phyloP scores from a whole-genome alignment of 2,329 filamentous ascomycete genomes.

The Trichoderma sp. region DNA sequence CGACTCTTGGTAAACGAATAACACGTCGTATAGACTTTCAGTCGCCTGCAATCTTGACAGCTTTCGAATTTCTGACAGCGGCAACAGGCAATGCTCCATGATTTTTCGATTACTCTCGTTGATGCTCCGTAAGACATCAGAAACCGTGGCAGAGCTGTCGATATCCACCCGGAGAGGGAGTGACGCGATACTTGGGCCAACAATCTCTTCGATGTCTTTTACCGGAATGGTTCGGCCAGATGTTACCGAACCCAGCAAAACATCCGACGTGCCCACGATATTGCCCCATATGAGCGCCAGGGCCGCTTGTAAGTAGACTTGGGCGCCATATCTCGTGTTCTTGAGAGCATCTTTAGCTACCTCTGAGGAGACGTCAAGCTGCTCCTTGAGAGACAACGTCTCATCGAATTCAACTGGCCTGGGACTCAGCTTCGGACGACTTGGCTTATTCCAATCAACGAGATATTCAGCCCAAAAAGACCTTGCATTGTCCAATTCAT shows the following conservation, averaged over 20 bases:
- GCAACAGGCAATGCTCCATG: slow-evolving; percentile 63
- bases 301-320: slow-evolving; percentile 75
- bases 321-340: slow-evolving; percentile 56
- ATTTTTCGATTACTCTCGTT: slow-evolving; percentile 67
- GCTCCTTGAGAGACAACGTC: slow-evolving; percentile 22
- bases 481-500: slow-evolving; percentile 43
- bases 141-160: slow-evolving; percentile 49
- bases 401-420: slow-evolving; percentile 29
- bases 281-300: slow-evolving; percentile 65
- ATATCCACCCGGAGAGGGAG: slow-evolving; percentile 71
- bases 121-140: slow-evolving; percentile 63
- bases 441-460: slow-evolving; percentile 52
- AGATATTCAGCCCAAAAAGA: slow-evolving; percentile 73
- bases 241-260: slow-evolving; percentile 76
- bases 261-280: slow-evolving; percentile 65
- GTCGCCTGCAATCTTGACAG: slow-evolving; percentile 55
- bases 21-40: slow-evolving; percentile 68
- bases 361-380: slow-evolving; percentile 25
- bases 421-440: slow-evolving; percentile 54
- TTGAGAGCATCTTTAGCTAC: slow-evolving; percentile 38
- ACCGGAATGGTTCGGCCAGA: slow-evolving; percentile 79
- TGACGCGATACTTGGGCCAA: slow-evolving; percentile 79
- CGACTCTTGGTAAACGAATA: slow-evolving; percentile 86
- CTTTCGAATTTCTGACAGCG: slow-evolving; percentile 70
- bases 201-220: slow-evolving; percentile 66